Conservation (phyloP, 306 rosid species). For the Rosa multiflora region DNA sequence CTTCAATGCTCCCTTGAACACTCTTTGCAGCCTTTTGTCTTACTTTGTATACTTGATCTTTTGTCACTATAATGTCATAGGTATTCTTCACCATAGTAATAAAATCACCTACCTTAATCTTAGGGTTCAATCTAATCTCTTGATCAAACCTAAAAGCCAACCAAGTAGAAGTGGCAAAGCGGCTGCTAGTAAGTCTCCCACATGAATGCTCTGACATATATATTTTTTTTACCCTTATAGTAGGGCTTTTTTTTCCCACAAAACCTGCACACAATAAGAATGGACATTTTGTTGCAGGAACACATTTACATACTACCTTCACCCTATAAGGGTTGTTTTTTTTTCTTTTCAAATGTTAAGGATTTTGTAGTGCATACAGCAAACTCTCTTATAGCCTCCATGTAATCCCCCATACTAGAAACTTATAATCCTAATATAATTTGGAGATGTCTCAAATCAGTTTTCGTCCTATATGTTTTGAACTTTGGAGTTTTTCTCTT, state of each 20-base stretch:
- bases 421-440: not conserved
- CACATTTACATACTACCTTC: not conserved
- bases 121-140: not conserved
- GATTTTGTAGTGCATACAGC: not conserved
- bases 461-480: not conserved
- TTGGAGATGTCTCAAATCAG: not conserved
- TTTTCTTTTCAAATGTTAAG: not conserved
- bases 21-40: not conserved
- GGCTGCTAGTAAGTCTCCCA: not conserved
- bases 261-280: not conserved
- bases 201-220: not conserved
- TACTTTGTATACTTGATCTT: not conserved
- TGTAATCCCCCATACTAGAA: not conserved
- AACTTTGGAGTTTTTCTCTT: not conserved
- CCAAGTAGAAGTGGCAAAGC: not conserved
- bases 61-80: not conserved
- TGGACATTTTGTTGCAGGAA: not conserved
- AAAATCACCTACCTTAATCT: not conserved
- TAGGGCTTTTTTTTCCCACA: not conserved
- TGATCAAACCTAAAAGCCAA: not conserved
- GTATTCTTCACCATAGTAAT: not conserved
- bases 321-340: not conserved
- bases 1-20: not conserved
- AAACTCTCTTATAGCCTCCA: not conserved
- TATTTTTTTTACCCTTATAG: not conserved